Evolutionary conservation across 2,329 filamentous ascomycete species (phyloP).

Genomic region (Phialemoniopsis sp.): DNA sequence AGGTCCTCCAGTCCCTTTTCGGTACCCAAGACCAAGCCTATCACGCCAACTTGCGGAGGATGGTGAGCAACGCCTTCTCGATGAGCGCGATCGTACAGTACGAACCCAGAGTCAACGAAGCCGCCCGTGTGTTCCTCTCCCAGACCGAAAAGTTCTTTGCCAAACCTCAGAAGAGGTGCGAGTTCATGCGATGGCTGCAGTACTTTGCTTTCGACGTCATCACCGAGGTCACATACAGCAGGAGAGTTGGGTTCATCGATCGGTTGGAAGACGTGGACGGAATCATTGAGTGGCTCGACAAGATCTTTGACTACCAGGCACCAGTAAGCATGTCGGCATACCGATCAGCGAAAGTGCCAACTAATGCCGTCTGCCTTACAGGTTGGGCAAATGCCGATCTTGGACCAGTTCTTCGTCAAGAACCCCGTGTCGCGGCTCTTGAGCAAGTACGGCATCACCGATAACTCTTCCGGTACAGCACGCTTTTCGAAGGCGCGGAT

Average conservation of each 20-base stretch:
- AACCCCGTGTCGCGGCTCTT: slow-evolving; percentile 40
- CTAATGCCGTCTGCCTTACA: no score
- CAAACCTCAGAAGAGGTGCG: slow-evolving; percentile 10
- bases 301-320: slow-evolving; percentile 13
- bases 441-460: slow-evolving; percentile 22
- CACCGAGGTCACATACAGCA: slow-evolving; percentile 56
- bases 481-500: background rate
- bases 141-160: slow-evolving; percentile 19
- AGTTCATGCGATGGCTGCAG: slow-evolving; percentile 46
- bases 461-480: slow-evolving; percentile 8
- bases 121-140: slow-evolving; percentile 15
- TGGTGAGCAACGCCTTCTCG: slow-evolving; percentile 12
- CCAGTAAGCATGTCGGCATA: no score
- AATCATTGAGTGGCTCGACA: slow-evolving; percentile 36
- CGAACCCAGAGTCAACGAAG: slow-evolving; percentile 13
- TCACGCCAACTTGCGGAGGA: slow-evolving; percentile 6
- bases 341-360: no score
- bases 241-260: slow-evolving; percentile 58
- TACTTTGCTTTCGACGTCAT: slow-evolving; percentile 65
- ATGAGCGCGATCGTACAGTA: slow-evolving; percentile 14
- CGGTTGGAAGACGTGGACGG: slow-evolving; percentile 56
- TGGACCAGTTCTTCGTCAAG: slow-evolving; percentile 10
- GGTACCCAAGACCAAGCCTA: slow-evolving; percentile 5
- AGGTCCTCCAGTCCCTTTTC: slow-evolving; percentile 4
- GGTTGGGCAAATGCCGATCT: slow-evolving; percentile 8